A percentile compares a stretch with the other conserved stretches of the same genome.
Conservation (phyloP, 371 early-diverging fungal species). For the Mucor lusitanicus region DNA sequence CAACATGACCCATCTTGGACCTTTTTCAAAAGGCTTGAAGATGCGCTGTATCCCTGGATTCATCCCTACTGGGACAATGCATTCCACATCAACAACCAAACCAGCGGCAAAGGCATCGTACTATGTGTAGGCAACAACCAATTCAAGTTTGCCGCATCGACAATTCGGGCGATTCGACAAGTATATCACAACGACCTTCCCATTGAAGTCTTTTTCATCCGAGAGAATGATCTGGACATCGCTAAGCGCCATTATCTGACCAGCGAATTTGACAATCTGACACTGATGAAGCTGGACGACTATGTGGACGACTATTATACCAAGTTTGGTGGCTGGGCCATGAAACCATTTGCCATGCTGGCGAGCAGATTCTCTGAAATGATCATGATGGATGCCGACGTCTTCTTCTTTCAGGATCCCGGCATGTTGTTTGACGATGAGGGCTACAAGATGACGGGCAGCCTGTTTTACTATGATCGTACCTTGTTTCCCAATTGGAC, state of each 20-base stretch:
- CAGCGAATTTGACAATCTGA: conserved; percentile 45
- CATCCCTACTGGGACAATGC: conserved; percentile 27
- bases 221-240: conserved; percentile 50
- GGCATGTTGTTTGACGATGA: conserved; percentile 43
- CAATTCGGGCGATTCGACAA: conserved; percentile 57
- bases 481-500: conserved; percentile 37
- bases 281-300: conserved; percentile 38
- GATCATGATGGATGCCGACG: conserved; percentile 71
- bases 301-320: conserved; percentile 40
- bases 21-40: conserved; percentile 17
- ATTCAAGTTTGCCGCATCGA: conserved; percentile 57
- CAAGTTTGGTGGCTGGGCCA: conserved; percentile 52
- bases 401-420: conserved; percentile 64
- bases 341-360: conserved; percentile 63
- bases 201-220: conserved; percentile 67
- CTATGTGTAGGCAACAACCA: conserved; percentile 69
- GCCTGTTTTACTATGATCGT: conserved; percentile 62
- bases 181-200: conserved; percentile 63
- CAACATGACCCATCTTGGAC: conserved; percentile 17
- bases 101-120: conserved; percentile 36
- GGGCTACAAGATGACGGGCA: conserved; percentile 48
- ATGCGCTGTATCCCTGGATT: conserved; percentile 33
- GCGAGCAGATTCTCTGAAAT: conserved; percentile 59
- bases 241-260: conserved; percentile 36
- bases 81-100: conserved; percentile 29